A percentile compares a stretch with the other conserved stretches of the same genome.
Conservation (phyloP, 2,329 filamentous ascomycete genomes). For the Cladosporium sp. region DNA sequence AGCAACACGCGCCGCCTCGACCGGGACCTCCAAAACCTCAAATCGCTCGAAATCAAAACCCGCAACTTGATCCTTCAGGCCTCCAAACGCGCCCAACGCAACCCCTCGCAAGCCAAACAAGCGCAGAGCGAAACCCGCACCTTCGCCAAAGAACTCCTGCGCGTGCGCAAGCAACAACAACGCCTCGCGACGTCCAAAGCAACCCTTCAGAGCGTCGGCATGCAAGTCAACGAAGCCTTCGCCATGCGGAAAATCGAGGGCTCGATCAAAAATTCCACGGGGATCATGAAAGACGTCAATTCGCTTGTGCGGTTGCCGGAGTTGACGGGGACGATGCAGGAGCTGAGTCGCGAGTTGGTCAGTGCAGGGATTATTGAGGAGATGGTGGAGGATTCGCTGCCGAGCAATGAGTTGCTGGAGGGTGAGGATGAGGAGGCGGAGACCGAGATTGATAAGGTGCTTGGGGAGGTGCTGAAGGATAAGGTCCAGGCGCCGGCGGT, state of each 20-base stretch:
- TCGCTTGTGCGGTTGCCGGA: slow-evolving; percentile 77
- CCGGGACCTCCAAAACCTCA: slow-evolving; percentile 78
- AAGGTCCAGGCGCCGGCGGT: slow-evolving; percentile 62
- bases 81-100: slow-evolving; percentile 73
- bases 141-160: slow-evolving; percentile 83
- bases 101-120: slow-evolving; percentile 72
- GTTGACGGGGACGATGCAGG: slow-evolving; percentile 81
- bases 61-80: slow-evolving; percentile 79
- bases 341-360: slow-evolving; percentile 79
- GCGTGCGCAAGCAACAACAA: slow-evolving; percentile 67
- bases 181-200: slow-evolving; percentile 83
- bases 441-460: slow-evolving; percentile 83
- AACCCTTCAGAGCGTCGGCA: slow-evolving; percentile 85
- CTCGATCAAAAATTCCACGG: slow-evolving; percentile 76
- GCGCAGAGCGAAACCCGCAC: slow-evolving; percentile 77
- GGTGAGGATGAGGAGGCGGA: slow-evolving; percentile 71
- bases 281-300: slow-evolving; percentile 97
- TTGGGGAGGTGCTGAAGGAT: slow-evolving; percentile 85
- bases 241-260: slow-evolving; percentile 94
- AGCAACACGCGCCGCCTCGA: slow-evolving; percentile 90
- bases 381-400: slow-evolving; percentile 84
- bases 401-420: slow-evolving; percentile 65
- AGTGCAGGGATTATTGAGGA: slow-evolving; percentile 97
- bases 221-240: slow-evolving; percentile 97
- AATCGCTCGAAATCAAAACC: slow-evolving; percentile 75